Evolutionary conservation across 2,329 filamentous ascomycete species (phyloP), one percentile per base, ranked within the genome.

Genomic region (Alternaria novae-zelandiae): DNA sequence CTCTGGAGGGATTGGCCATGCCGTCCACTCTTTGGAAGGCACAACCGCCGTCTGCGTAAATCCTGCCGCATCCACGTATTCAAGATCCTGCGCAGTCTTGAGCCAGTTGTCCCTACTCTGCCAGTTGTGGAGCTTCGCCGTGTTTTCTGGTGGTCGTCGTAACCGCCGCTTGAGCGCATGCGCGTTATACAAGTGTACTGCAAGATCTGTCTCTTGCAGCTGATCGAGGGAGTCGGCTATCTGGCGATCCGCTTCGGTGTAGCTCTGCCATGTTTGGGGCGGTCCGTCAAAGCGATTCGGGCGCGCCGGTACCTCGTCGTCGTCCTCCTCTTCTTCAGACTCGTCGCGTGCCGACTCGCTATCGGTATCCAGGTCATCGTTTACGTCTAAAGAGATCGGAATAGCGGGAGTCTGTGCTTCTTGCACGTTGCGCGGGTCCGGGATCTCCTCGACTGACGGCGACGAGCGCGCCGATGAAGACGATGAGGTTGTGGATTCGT

Each of bases 111-210:
- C 75, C 64, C 81, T 84, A 63, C 70, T 82, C 61, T 79, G 78
- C 81, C 80, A 82, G 30, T 69, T 67, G 44, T 68, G 69, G 17
- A 75, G 13, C 4, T 32, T 59, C 13, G 58, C 64, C 5, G 73
- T 50, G 11, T 71, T 64, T 23, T 66, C 56, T 2, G 47, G 30
- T 25, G 72, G 65, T 15, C 67, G 64, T 36, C 70, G 68, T 45
- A 72, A 61, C n/a, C 85, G 81, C 36, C 82, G 80, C 77, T 90
- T 93, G 58, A 96, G 82, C 36, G 86, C 86, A 80, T 91, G 90
- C 0, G 90, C 85, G 78, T 96, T 93, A 81, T 92, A 97, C 6
- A 97, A 82, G 80, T 97, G 94, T 47, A 90, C 81, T 0, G 88
- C 84, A 11, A 97, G 82, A 74, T 97, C 90, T 57, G 86, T 83